Percentiles rank a stretch among this genome's conserved stretches.
Evolutionary conservation across 495 filamentous ascomycete species (phyloP).

Genomic region (Penicillium chermesinum): DNA sequence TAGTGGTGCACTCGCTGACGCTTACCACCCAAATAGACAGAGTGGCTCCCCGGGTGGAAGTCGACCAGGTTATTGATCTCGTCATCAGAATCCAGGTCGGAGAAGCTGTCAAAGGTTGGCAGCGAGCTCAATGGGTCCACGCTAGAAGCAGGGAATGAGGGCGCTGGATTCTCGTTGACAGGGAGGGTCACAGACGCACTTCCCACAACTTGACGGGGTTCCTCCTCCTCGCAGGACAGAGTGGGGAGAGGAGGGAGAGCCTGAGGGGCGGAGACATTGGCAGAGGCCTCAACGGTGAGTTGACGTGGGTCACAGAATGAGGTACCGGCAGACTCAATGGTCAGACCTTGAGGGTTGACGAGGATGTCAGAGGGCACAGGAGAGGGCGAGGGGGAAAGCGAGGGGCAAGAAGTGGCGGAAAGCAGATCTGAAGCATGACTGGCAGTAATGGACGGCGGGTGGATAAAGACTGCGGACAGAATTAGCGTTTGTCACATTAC

Average conservation of each 20-base stretch:
- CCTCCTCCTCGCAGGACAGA: slow-evolving; percentile 66
- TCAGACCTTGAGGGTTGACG: slow-evolving; percentile 55
- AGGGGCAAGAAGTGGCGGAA: slow-evolving; percentile 70
- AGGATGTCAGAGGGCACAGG: slow-evolving; percentile 58
- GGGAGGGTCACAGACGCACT: slow-evolving; percentile 56
- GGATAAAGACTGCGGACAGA: slow-evolving; percentile 64
- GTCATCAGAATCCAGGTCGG: slow-evolving; percentile 89
- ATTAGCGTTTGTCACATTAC: slow-evolving; percentile 18
- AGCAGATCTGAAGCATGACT: slow-evolving; percentile 67
- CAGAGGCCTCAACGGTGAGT: slow-evolving; percentile 68
- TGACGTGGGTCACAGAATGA: slow-evolving; percentile 94
- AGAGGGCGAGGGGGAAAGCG: slow-evolving; percentile 73
- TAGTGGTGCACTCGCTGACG: slow-evolving; percentile 67
- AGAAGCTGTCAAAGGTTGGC: slow-evolving; percentile 75
- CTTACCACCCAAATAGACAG: slow-evolving; percentile 66
- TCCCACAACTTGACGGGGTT: slow-evolving; percentile 69
- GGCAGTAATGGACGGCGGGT: slow-evolving; percentile 62
- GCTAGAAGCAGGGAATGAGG: slow-evolving; percentile 44
- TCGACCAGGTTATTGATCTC: slow-evolving; percentile 77
- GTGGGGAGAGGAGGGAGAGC: slow-evolving; percentile 68
- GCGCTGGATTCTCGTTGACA: slow-evolving; percentile 44
- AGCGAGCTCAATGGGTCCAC: slow-evolving; percentile 56
- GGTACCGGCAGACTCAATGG: slow-evolving; percentile 28
- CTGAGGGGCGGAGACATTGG: slow-evolving; percentile 44
- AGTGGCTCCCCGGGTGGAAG: slow-evolving; percentile 54